Conservation (phyloP, 176 grass and related monocot species). For the Lolium multiflorum region DNA sequence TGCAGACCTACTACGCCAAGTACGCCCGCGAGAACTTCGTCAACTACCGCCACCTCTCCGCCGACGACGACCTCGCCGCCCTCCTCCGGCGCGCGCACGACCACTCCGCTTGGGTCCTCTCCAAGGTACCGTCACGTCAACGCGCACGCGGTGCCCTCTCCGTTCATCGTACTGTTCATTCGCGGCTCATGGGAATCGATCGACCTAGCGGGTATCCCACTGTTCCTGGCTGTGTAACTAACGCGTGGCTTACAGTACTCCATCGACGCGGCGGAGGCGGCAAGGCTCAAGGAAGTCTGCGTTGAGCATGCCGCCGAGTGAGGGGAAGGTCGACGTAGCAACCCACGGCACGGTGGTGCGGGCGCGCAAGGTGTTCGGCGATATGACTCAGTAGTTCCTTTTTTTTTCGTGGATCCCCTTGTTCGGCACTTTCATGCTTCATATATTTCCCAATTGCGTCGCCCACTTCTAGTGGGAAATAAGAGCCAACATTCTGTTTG, state of each 20-base stretch:
- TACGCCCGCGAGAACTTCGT: constrained; percentile 96
- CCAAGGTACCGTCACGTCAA: constrained; percentile 55
- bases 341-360: background rate
- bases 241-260: constrained; percentile 65
- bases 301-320: background rate
- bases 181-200: constrained; percentile 5
- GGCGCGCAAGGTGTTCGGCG: constrained; percentile 45
- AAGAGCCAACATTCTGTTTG: constrained; percentile 6
- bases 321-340: background rate
- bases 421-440: background rate
- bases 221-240: background rate
- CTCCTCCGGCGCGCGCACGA: constrained; percentile 81
- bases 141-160: background rate
- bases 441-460: background rate
- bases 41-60: constrained; percentile 85
- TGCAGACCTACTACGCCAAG: constrained; percentile 80
- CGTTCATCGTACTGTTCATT: background rate
- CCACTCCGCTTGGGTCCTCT: constrained; percentile 91
- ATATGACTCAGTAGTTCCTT: background rate
- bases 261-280: constrained; percentile 59
- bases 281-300: constrained; percentile 63
- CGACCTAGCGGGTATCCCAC: background rate
- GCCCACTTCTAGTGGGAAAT: constrained; percentile 8
- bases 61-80: constrained; percentile 69
- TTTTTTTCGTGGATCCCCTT: background rate